Evolutionary conservation across 2,329 filamentous ascomycete species (phyloP).

Genomic region (Alternaria burnsii): DNA sequence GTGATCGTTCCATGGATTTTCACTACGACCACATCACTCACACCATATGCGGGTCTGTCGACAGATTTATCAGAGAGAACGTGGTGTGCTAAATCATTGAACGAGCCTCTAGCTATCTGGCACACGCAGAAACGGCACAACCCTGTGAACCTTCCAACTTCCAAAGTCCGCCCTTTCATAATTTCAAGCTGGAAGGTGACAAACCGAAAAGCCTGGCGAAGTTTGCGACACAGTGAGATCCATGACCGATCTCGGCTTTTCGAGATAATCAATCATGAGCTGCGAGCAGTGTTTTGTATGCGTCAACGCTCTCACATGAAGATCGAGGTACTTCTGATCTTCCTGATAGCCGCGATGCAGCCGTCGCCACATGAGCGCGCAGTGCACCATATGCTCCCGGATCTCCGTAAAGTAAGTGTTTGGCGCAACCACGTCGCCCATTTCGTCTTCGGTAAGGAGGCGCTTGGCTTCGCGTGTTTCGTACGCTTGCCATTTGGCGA

Average conservation of each 20-base stretch:
- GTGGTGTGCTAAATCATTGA: too few species aligned
- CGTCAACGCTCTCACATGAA: background rate
- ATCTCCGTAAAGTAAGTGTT: conserved; percentile 14
- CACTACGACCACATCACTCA: too few species aligned
- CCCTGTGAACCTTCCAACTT: background rate
- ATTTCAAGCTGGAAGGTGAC: background rate
- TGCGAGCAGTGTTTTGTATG: background rate
- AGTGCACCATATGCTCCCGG: conserved; percentile 15
- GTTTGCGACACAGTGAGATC: background rate
- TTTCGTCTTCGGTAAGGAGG: conserved; percentile 11
- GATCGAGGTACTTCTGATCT: background rate
- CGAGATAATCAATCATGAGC: background rate
- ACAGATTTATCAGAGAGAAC: background rate
- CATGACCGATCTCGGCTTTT: background rate
- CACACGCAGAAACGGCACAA: background rate
- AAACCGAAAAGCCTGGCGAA: background rate
- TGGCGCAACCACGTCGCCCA: conserved; percentile 11
- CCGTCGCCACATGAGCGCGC: conserved; percentile 11
- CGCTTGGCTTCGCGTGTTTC: background rate
- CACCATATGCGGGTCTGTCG: too few species aligned
- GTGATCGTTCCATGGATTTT: too few species aligned
- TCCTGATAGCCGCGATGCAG: conserved; percentile 10
- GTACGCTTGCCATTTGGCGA: background rate
- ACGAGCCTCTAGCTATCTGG: accelerated
- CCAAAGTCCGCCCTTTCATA: background rate